phyloP scores from a whole-genome alignment of 176 grass and related monocot genomes.

The Tillandsia fasciculata region DNA sequence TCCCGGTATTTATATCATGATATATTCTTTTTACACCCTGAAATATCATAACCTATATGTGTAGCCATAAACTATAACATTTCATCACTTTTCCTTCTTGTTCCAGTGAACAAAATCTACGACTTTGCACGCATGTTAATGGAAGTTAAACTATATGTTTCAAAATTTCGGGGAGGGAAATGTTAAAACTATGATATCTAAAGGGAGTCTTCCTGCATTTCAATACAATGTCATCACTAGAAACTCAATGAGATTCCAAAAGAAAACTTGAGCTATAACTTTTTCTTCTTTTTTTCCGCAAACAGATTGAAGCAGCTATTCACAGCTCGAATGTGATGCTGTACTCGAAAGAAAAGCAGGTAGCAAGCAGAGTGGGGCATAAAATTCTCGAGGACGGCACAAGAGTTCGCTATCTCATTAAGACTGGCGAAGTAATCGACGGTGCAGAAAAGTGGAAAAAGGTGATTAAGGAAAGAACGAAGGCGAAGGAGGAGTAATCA shows the following conservation, averaged over 20 bases:
- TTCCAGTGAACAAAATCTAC: too few species aligned
- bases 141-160: too few species aligned
- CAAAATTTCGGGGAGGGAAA: too few species aligned
- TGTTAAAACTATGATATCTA: too few species aligned
- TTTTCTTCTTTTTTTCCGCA: constrained; percentile 2
- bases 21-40: too few species aligned
- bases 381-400: constrained; percentile 77
- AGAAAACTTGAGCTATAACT: neutral
- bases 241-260: too few species aligned
- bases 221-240: too few species aligned
- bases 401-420: constrained; percentile 74
- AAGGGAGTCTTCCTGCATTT: too few species aligned
- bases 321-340: constrained; percentile 99
- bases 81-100: neutral
- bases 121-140: too few species aligned
- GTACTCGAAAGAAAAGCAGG: constrained; percentile 73
- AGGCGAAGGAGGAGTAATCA: neutral
- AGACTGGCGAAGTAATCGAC: constrained; percentile 81
- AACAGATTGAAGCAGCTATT: constrained; percentile 76
- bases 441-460: constrained; percentile 61
- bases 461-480: constrained; percentile 60
- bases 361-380: constrained; percentile 74
- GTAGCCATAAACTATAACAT: neutral
- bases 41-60: too few species aligned
- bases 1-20: neutral